Base-by-base conservation (phyloP, 106 monocot genomes). In the Phalaenopsis equestris region DNA sequence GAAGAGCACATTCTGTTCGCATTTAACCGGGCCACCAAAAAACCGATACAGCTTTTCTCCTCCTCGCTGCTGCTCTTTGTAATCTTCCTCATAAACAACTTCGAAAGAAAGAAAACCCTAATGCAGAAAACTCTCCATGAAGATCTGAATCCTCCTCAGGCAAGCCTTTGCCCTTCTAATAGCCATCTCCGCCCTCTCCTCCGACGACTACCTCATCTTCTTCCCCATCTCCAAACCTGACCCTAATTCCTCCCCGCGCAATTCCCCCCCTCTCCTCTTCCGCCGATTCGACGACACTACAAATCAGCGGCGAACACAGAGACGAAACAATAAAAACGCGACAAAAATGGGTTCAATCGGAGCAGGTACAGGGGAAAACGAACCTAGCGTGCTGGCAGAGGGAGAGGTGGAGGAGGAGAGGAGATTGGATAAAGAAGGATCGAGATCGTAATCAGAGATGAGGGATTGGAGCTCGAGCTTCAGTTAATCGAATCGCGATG, bases 381-480 rank as follows among this genome's bases (percentile, higher is more conserved):
- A 9, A 70, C 70, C 70, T 70, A 38, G 70, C 10, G 70, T 70
- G 8, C 37, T 38, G 14, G 70, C 38, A 3, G 18, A 61, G 14
- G 30, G 10, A 1, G 24, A 67, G n/a, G n/a, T n/a, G 36, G 70
- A 70, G 70, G 38, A 12, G 64, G 18, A n/a, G 64, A 64, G 3
- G 21, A 19, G 64, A 64, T 64, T 8, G 21, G 21, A 5, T 1
- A 64, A 21, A 21, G 64, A 64, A 38, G 70, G 70, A 70, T 30
- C 12, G 70, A 3, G 70, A 37, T 70, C 70, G 37, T 11, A 70
- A 70, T 70, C 70, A 38, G 70, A 70, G 70, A 70, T 70, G 4
- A 70, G 70, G 30, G 38, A 37, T 39, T 70, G 70, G 38, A 70
- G 70, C 12, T 70, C 70, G 70, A 70, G 70, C 70, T 70, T 70